Evolutionary conservation across 352 stramenopile genomes (phyloP), one percentile per base, ranked within the genome.

Genomic region (Globisporangium acanthophoron): DNA sequence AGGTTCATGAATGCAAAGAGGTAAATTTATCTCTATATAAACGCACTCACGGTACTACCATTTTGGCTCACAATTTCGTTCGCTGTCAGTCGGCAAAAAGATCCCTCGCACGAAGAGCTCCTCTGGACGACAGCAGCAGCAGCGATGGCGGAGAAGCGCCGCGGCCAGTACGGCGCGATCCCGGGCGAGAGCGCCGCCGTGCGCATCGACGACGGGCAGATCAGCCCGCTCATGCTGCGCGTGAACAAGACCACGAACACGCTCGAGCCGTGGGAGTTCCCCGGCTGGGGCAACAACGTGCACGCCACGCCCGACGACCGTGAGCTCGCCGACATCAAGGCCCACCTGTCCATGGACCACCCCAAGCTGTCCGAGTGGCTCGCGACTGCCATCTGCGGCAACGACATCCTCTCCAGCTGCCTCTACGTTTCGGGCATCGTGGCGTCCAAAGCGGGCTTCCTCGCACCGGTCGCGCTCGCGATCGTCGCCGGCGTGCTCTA

Each of bases 371-470:
- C 87, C 4, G 87, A 98, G 77, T 97, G 91, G 81, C 70, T 96
- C 52, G 91, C 94, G 12, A 98, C 94, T 11, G 89, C 91, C 18
- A 98, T 98, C 68, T 97, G 89, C 58, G 94, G 94, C 18, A 98
- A 98, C 69, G 94, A 98, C 62, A 98, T 98, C 70, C 77, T 98
- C 55, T 96, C 86, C 53, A 97, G 88, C 66, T 97, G 85, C 46
- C 84, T 97, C 39, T 97, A 97, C 67, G 82, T 92, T 37, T 92
- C 87, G 54, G 85, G 84, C 0, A 71, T 94, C 12, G 85, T 94
- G 41, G 82, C 87, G 37, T 80, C 87, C 58, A 94, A 90, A 52
- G 92, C 90, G 0, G 92, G 92, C 7, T 96, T 92, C 69, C 74
- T 98, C 40, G 90, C 90, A 12, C 94, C 94, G 0, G 46, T 98